Evolutionary conservation across 1,284 basidiomycete species (phyloP).

Genomic region (Leccinum ponderosum): DNA sequence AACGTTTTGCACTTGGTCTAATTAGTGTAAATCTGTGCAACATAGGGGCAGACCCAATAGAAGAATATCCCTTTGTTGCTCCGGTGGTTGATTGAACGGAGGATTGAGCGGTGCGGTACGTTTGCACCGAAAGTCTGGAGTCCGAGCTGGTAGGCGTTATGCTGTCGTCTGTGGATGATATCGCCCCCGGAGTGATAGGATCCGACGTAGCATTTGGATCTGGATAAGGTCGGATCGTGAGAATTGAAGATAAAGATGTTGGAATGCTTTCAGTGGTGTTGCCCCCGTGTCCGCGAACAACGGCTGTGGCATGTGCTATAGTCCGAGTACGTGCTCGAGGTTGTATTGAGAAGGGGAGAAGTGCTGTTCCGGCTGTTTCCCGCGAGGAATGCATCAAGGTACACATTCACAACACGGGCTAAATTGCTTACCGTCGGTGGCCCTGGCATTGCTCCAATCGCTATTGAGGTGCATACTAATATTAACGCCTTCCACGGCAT

Average conservation of each 20-base stretch:
- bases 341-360: slow-evolving; percentile 57
- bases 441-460: slow-evolving; percentile 43
- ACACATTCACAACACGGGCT: slow-evolving; percentile 11
- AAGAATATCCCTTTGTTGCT: slow-evolving; percentile 74
- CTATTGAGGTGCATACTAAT: slow-evolving; percentile 50
- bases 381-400: slow-evolving; percentile 23
- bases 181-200: slow-evolving; percentile 33
- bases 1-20: slow-evolving; percentile 67
- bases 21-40: slow-evolving; percentile 87
- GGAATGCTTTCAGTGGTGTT: slow-evolving; percentile 44
- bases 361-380: slow-evolving; percentile 43
- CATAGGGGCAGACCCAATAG: slow-evolving; percentile 52
- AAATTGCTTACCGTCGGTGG: slow-evolving; percentile 37
- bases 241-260: slow-evolving; percentile 67
- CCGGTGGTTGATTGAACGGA: slow-evolving; percentile 57
- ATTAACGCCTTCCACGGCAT: slow-evolving; percentile 61
- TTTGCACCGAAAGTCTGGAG: slow-evolving; percentile 62
- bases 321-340: slow-evolving; percentile 48
- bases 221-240: slow-evolving; percentile 63
- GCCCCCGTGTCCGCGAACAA: slow-evolving; percentile 49
- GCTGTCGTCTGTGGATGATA: slow-evolving; percentile 32
- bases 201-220: slow-evolving; percentile 45
- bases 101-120: slow-evolving; percentile 66
- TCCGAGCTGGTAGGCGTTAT: slow-evolving; percentile 25
- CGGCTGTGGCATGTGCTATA: slow-evolving; percentile 55